Evolutionary conservation across 225 moss, liverwort and hornwort genomes (phyloP).

Genomic region (Takakia lepidozioides): DNA sequence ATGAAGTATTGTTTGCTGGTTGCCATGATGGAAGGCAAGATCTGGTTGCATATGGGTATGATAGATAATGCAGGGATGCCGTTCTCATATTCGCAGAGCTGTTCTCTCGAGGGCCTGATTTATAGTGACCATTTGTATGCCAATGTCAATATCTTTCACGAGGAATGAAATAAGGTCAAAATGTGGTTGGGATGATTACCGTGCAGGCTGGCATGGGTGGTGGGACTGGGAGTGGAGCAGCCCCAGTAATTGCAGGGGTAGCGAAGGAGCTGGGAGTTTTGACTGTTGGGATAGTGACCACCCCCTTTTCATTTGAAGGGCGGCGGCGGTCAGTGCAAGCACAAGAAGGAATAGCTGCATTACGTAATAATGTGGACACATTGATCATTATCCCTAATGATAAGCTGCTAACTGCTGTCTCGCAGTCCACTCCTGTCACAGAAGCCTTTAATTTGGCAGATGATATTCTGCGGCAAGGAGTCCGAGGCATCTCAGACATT

Average conservation of each 20-base stretch:
- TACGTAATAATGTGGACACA: slow-evolving; percentile 87
- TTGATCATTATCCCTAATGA: slow-evolving; percentile 88
- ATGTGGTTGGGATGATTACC: too few species aligned
- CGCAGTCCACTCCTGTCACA: slow-evolving; percentile 86
- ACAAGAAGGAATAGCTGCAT: slow-evolving; percentile 83
- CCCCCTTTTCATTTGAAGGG: slow-evolving; percentile 95
- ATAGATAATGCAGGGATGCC: too few species aligned
- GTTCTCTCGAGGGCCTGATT: too few species aligned
- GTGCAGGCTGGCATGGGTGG: slow-evolving; percentile 97
- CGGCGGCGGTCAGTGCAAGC: slow-evolving; percentile 90
- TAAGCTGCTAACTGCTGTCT: slow-evolving; percentile 86
- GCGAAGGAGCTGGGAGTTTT: slow-evolving; percentile 81
- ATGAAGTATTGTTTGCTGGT: too few species aligned
- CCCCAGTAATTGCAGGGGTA: slow-evolving; percentile 84
- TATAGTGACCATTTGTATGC: too few species aligned
- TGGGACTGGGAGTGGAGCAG: slow-evolving; percentile 92
- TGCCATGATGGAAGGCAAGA: too few species aligned
- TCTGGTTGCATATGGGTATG: too few species aligned
- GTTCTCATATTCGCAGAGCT: too few species aligned
- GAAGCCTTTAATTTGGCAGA: slow-evolving; percentile 94
- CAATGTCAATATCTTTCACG: too few species aligned
- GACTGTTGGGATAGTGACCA: slow-evolving; percentile 93
- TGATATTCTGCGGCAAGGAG: slow-evolving; percentile 92
- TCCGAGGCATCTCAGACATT: slow-evolving; percentile 92
- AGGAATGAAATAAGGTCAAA: too few species aligned